Percentiles rank a stretch among this genome's conserved stretches.
These are phyloP conservation scores for Primulina huaijiensis DNA, from an alignment of 257 asterid species.

Conservation along the genomic window DNA sequence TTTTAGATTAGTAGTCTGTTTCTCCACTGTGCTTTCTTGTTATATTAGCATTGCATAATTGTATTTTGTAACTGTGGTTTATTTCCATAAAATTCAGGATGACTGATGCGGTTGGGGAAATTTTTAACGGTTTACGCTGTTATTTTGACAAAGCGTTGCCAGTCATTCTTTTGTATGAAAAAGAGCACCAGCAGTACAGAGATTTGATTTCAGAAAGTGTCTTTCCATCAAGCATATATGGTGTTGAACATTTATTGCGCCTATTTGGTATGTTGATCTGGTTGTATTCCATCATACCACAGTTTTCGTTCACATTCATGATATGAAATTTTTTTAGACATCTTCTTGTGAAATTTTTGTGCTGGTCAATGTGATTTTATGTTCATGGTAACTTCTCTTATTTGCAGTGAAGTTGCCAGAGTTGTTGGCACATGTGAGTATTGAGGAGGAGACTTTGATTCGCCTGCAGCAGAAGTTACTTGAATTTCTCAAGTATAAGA, in stretches of 20 bases:
- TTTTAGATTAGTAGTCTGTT: neutral
- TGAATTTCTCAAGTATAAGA: conserved; percentile 74
- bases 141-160: conserved; percentile 90
- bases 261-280: conserved; percentile 68
- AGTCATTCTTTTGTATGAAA: conserved; percentile 70
- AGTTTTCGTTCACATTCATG: neutral
- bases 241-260: conserved; percentile 95
- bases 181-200: conserved; percentile 82
- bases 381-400: conserved; percentile 25
- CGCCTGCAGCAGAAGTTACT: conserved; percentile 78
- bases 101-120: conserved; percentile 68
- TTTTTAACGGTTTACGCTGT: conserved; percentile 74
- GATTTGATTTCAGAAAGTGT: conserved; percentile 53
- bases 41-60: neutral
- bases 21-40: neutral
- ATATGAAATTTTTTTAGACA: neutral
- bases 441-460: conserved; percentile 69
- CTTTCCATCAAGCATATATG: conserved; percentile 84
- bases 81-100: conserved; percentile 48
- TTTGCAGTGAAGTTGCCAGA: conserved; percentile 93
- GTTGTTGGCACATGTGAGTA: conserved; percentile 56
- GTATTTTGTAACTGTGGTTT: conserved; percentile 17
- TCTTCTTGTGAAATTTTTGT: neutral
- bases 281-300: conserved; percentile 4
- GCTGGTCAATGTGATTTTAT: neutral